Percentiles rank a stretch among this genome's conserved stretches.
Evolutionary conservation across 495 filamentous ascomycete genomes (phyloP).

Genomic region (Copromyces sp.): DNA sequence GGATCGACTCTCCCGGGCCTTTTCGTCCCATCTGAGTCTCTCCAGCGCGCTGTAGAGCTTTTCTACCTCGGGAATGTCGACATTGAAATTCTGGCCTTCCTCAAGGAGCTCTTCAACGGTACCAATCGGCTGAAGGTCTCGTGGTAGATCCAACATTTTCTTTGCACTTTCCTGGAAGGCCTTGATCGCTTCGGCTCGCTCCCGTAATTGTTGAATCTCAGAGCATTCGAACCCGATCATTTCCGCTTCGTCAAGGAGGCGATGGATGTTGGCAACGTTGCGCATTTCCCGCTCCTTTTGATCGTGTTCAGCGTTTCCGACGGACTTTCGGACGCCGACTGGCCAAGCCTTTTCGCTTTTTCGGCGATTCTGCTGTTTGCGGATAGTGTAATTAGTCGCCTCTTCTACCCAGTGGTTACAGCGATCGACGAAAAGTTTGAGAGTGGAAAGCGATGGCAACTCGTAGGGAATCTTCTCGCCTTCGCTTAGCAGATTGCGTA

Average conservation of each 20-base stretch:
- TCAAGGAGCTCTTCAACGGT: constrained; percentile 88
- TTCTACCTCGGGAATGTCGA: constrained; percentile 91
- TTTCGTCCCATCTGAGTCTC: constrained; percentile 82
- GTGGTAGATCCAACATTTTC: constrained; percentile 46
- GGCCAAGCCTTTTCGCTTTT: constrained; percentile 95
- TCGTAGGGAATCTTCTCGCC: constrained; percentile 96
- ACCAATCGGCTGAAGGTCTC: constrained; percentile 47
- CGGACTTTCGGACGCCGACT: constrained; percentile 50
- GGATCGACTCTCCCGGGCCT: constrained; percentile 53
- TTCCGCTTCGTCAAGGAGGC: constrained; percentile 75
- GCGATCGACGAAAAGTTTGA: constrained; percentile 83
- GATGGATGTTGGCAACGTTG: constrained; percentile 80
- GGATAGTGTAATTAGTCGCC: constrained; percentile 90
- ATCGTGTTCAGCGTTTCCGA: constrained; percentile 55
- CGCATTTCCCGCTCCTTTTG: constrained; percentile 85
- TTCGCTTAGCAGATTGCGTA: constrained; percentile 79
- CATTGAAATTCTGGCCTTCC: constrained; percentile 76
- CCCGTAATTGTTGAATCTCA: constrained; percentile 78
- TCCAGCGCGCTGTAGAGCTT: constrained; percentile 68
- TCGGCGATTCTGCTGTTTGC: constrained; percentile 95
- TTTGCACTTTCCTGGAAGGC: constrained; percentile 75
- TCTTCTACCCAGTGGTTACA: constrained; percentile 99
- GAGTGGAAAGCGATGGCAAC: constrained; percentile 68
- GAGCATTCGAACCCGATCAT: constrained; percentile 88
- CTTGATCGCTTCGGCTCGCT: constrained; percentile 78